Percentiles rank a stretch among this genome's conserved stretches.
Conservation (phyloP, 441 rosid species). For the Gossypium gossypioides region DNA sequence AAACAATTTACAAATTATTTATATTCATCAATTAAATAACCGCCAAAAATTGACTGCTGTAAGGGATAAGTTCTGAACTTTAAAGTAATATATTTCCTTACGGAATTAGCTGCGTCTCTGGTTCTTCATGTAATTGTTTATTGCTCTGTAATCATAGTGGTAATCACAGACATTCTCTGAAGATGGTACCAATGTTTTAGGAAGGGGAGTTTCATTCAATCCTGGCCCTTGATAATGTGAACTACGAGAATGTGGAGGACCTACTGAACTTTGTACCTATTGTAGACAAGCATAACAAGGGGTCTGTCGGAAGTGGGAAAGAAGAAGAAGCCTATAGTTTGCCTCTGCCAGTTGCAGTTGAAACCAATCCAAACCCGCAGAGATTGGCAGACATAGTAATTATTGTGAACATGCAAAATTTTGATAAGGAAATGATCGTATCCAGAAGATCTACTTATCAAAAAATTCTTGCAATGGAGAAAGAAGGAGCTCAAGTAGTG, state of each 20-base stretch:
- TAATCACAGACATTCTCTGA: background rate
- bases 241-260: constrained; percentile 31
- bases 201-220: constrained; percentile 26
- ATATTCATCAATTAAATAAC: background rate
- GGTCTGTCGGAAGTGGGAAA: constrained; percentile 30
- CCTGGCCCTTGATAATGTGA: constrained; percentile 18
- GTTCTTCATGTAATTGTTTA: constrained; percentile 2
- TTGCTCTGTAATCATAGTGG: constrained; percentile 3
- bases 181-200: constrained; percentile 26
- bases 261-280: constrained; percentile 34
- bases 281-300: constrained; percentile 22
- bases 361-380: constrained; percentile 27
- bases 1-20: background rate
- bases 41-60: background rate
- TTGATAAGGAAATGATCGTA: constrained; percentile 69
- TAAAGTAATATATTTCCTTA: background rate
- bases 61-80: background rate
- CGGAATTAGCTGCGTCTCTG: background rate
- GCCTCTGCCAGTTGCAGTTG: constrained; percentile 29
- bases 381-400: constrained; percentile 30
- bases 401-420: constrained; percentile 67
- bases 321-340: constrained; percentile 27
- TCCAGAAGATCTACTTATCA: constrained; percentile 82
- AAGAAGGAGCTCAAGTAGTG: constrained; percentile 72
- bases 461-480: constrained; percentile 73